phyloP scores from a whole-genome alignment of 306 rosid genomes.

The Psophocarpus tetragonolobus region DNA sequence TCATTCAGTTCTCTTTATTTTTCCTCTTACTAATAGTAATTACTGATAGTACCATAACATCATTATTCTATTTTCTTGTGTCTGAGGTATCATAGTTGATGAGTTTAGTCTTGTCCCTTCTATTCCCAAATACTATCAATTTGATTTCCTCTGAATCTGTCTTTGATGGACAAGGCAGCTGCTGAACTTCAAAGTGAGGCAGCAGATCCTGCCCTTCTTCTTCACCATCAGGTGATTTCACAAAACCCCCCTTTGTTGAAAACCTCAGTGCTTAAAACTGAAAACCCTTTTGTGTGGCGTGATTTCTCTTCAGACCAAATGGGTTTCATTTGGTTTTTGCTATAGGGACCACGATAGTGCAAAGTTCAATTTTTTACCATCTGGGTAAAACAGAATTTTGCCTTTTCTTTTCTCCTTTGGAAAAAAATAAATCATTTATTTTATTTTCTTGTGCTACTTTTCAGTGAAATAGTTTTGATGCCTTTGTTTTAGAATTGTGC shows the following conservation, averaged over 20 bases:
- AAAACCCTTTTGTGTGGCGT: conserved; percentile 11
- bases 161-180: conserved; percentile 31
- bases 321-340: conserved; percentile 19
- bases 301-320: conserved; percentile 16
- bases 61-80: conserved; percentile 5
- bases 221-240: conserved; percentile 28
- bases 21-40: neutral
- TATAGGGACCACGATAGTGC: neutral
- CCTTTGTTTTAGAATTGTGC: conserved; percentile 34
- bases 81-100: neutral
- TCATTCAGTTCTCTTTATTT: neutral
- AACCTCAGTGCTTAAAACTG: conserved; percentile 8
- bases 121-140: neutral
- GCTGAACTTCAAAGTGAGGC: conserved; percentile 31
- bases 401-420: conserved; percentile 12
- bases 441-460: neutral
- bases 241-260: neutral
- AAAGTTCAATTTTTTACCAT: conserved; percentile 18
- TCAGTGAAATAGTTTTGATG: conserved; percentile 8
- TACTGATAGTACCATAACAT: no score
- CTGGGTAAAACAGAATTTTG: neutral
- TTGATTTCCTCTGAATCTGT: neutral
- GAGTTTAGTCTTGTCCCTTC: neutral
- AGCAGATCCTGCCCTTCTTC: conserved; percentile 37
- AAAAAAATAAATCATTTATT: neutral